Evolutionary conservation across 1,284 basidiomycete genomes (phyloP).

Genomic region (Pseudozyma pruni): DNA sequence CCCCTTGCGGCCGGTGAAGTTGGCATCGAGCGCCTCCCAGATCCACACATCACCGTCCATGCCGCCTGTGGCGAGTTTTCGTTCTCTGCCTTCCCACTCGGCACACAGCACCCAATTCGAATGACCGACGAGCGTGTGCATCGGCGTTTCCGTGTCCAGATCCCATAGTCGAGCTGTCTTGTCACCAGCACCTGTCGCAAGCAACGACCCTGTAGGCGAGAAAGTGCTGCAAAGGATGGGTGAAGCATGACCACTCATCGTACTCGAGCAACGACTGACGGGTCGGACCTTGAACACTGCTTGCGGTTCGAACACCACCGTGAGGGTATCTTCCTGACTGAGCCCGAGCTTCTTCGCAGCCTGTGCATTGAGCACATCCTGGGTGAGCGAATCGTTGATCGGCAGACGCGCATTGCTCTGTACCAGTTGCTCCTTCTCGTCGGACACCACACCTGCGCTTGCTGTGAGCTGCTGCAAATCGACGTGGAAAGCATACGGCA

Average conservation of each 20-base stretch:
- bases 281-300: constrained; percentile 94
- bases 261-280: constrained; percentile 91
- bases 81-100: constrained; percentile 94
- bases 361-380: constrained; percentile 55
- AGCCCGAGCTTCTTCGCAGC: constrained; percentile 60
- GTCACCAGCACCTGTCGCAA: constrained; percentile 95
- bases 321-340: constrained; percentile 64
- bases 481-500: constrained; percentile 66
- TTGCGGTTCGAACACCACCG: constrained; percentile 75
- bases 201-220: constrained; percentile 87
- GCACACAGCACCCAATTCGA: constrained; percentile 95
- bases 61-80: constrained; percentile 82
- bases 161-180: constrained; percentile 94
- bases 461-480: constrained; percentile 41
- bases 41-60: constrained; percentile 66
- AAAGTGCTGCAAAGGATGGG: constrained; percentile 95
- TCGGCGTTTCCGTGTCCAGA: constrained; percentile 89
- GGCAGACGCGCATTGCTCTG: constrained; percentile 53
- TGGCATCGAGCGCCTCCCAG: constrained; percentile 61
- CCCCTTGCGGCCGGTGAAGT: constrained; percentile 49
- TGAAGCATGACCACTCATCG: constrained; percentile 82
- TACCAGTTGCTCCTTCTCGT: constrained; percentile 29
- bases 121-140: constrained; percentile 87
- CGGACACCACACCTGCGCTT: constrained; percentile 10
- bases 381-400: constrained; percentile 56